Evolutionary conservation across 768 basidiomycete species (phyloP), one percentile per base, ranked within the genome.

Genomic region (Leucosporidium yakuticum): DNA sequence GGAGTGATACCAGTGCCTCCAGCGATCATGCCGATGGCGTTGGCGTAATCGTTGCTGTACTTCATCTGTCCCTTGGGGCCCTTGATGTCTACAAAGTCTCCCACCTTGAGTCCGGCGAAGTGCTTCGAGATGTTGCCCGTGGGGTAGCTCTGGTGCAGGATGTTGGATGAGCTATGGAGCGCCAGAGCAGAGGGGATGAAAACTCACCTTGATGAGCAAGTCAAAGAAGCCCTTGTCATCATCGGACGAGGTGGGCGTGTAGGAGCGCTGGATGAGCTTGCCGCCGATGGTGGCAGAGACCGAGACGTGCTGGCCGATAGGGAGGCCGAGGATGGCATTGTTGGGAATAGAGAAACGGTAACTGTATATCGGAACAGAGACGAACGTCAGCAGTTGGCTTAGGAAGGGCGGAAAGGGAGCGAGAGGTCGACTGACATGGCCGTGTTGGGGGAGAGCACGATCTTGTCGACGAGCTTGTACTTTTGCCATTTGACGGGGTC

Each of bases 1-100:
- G 96, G 96, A 0, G 96, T 95, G 79, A 99, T 95, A 64, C 96
- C 96, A 4, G 96, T 98, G 48, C 96, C 96, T 58, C 96, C 96
- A 21, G 94, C 93, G 75, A 99, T 96, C 94, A 99, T 94, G 77
- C 91, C 88, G 65, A 99, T 81, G 75, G 89, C 86, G 73, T 82
- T 81, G n/a, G 88, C 84, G 55, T 93, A 82, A 60, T 83, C 82
- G 4, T 89, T 85, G 54, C 81, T 75, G 81, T 98, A 99, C 17
- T n/a, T 50, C 84, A 98, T 98, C 78, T 88, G 87, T 65, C 96
- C 96, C 81, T 91, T 97, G 73, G 96, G 96, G 2, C 96, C 96
- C 79, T 94, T 95, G 82, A 98, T 84, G 72, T 86, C 87, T 73
- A 96, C 83, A 59, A 83, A 87, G 81, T 98, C 87, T 68, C 94